Evolutionary conservation across 2,329 filamentous ascomycete genomes (phyloP).

Genomic region (Sarocladium strictum): DNA sequence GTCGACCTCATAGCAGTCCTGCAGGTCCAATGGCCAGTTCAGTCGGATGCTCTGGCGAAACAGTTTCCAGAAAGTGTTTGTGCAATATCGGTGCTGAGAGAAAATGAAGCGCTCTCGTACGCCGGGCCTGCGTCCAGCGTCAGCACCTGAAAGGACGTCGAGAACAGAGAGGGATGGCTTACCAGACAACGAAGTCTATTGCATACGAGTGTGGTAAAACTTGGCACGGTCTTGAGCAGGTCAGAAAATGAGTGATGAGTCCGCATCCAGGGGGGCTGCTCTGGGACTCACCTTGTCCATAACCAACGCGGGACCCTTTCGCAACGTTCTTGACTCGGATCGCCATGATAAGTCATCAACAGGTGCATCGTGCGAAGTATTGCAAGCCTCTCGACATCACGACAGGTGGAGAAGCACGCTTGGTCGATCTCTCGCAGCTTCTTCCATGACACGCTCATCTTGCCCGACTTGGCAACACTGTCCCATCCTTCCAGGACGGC

Average conservation of each 20-base stretch:
- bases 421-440: conserved; percentile 21
- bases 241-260: not conserved
- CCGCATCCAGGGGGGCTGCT: not conserved
- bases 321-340: conserved; percentile 16
- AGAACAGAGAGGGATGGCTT: conserved; percentile 4
- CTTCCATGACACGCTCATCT: conserved; percentile 20
- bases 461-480: conserved; percentile 18
- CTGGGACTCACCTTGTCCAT: conserved; percentile 16
- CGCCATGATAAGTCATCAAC: conserved; percentile 20
- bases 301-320: conserved; percentile 20
- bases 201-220: conserved; percentile 21
- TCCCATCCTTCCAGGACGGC: conserved; percentile 23
- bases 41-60: conserved; percentile 18
- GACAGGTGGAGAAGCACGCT: conserved; percentile 16
- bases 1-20: conserved; percentile 21
- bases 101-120: conserved; percentile 24
- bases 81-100: conserved; percentile 23
- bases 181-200: conserved; percentile 27
- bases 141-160: not conserved
- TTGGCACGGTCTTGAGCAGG: conserved; percentile 20
- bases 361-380: conserved; percentile 19
- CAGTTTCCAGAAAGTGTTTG: conserved; percentile 22
- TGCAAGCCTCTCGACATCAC: conserved; percentile 18
- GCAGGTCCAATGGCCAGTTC: conserved; percentile 19
- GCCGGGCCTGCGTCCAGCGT: conserved; percentile 18